Conservation (phyloP, 2,329 filamentous ascomycete genomes). For the Aureobasidium zeae region DNA sequence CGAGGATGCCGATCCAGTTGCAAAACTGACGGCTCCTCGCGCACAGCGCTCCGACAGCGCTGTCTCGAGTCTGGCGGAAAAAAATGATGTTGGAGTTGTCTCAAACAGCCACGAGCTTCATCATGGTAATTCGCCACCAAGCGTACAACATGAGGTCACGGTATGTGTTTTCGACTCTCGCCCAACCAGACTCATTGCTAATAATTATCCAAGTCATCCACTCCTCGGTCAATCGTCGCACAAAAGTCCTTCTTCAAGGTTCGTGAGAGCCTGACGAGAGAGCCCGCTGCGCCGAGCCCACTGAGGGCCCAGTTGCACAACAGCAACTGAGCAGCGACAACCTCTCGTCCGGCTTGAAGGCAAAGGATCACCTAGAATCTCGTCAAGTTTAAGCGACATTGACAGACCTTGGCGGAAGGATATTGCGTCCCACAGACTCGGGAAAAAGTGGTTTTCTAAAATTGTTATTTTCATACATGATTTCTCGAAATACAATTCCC, state of each 20-base stretch:
- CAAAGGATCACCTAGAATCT: background rate
- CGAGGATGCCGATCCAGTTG: conserved; percentile 69
- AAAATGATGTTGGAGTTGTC: conserved; percentile 14
- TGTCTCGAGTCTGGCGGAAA: conserved; percentile 14
- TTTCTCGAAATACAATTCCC: too few relatives aligned
- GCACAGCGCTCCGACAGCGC: conserved; percentile 27
- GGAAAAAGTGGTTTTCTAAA: background rate
- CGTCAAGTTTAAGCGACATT: background rate
- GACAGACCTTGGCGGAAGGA: background rate
- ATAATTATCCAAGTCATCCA: conserved; percentile 6
- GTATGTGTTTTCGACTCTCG: background rate
- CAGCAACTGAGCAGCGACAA: conserved; percentile 11
- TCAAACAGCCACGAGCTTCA: conserved; percentile 13
- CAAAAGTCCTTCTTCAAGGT: conserved; percentile 13
- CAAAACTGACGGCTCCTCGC: conserved; percentile 48
- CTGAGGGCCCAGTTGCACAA: conserved; percentile 14
- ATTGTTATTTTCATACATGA: background rate
- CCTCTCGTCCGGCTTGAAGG: conserved; percentile 15
- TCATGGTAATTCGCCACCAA: conserved; percentile 14
- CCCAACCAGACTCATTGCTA: background rate
- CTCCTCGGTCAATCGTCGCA: conserved; percentile 13
- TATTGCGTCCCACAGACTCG: background rate
- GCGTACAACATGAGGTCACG: conserved; percentile 14
- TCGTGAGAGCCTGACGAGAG: conserved; percentile 14
- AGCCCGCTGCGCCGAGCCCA: conserved; percentile 17